phyloP scores from a whole-genome alignment of 768 basidiomycete genomes.

The Boletus pseudo-olivaceus region DNA sequence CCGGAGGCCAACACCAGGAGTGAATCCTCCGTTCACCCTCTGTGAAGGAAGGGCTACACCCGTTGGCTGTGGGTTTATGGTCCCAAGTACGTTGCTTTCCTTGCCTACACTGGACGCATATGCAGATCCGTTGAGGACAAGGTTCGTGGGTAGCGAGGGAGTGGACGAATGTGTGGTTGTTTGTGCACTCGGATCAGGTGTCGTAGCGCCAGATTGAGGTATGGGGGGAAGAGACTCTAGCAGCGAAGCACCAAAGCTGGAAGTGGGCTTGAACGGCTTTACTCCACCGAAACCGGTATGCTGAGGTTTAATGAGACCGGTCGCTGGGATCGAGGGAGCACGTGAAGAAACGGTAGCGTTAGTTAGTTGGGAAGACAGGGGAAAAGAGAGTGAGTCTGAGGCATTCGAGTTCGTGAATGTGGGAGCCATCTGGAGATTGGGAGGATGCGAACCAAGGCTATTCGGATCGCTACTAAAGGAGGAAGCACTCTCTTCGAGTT shows the following conservation, averaged over 20 bases:
- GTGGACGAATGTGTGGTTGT: constrained; percentile 11
- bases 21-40: constrained; percentile 17
- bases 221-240: constrained; percentile 74
- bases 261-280: constrained; percentile 81
- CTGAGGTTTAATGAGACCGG: constrained; percentile 39
- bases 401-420: constrained; percentile 41
- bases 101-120: constrained; percentile 7
- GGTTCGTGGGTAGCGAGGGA: constrained; percentile 26
- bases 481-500: constrained; percentile 24
- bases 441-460: constrained; percentile 16
- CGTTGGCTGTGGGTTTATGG: constrained; percentile 36
- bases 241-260: constrained; percentile 73
- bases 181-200: constrained; percentile 36
- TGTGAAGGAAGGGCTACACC: constrained; percentile 13
- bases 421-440: constrained; percentile 34
- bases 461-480: constrained; percentile 4
- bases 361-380: constrained; percentile 49
- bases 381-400: constrained; percentile 46
- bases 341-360: constrained; percentile 37
- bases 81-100: constrained; percentile 22
- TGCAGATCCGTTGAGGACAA: constrained; percentile 9
- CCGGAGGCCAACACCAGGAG: constrained; percentile 46
- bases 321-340: constrained; percentile 33
- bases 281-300: constrained; percentile 54
- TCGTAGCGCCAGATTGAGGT: constrained; percentile 51